Conservation (phyloP, 805 yeast species). For the Hanseniaspora occidentalis region DNA sequence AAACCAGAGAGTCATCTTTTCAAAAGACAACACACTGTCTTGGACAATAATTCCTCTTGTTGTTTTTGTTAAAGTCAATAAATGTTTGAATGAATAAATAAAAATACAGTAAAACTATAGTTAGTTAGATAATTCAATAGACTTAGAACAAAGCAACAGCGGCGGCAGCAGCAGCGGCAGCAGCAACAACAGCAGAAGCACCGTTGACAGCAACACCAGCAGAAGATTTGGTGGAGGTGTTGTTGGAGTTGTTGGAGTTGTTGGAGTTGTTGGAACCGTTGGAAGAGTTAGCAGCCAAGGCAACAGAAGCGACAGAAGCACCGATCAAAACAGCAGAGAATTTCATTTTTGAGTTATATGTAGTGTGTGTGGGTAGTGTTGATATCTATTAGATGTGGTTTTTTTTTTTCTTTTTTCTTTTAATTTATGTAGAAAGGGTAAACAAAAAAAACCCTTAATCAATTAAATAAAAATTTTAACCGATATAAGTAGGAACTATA, state of each 20-base stretch:
- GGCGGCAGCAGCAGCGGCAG: slow-evolving; percentile 82
- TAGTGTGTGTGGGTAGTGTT: not conserved
- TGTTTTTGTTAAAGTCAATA: not conserved
- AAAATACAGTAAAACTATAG: not conserved
- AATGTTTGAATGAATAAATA: not conserved
- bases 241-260: slow-evolving; percentile 29
- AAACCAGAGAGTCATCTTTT: too few relatives aligned
- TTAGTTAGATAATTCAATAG: slow-evolving; percentile 4
- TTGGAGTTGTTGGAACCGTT: slow-evolving; percentile 35
- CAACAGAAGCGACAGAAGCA: slow-evolving; percentile 59
- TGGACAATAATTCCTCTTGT: too few relatives aligned
- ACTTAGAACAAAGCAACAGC: slow-evolving; percentile 39
- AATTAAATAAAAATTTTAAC: not conserved
- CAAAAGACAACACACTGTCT: too few relatives aligned
- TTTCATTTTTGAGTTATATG: slow-evolving; percentile 40
- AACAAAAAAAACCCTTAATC: not conserved
- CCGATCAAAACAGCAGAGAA: slow-evolving; percentile 56
- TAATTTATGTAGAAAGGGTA: not conserved
- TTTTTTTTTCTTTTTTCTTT: not conserved
- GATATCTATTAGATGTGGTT: not conserved
- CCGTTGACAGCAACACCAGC: slow-evolving; percentile 40
- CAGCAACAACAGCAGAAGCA: slow-evolving; percentile 59
- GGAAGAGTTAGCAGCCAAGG: slow-evolving; percentile 42
- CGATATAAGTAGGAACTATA: not conserved
- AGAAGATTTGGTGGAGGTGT: slow-evolving; percentile 30